A percentile compares a stretch with the other conserved stretches of the same genome.
Conservation (phyloP, 2,329 filamentous ascomycete species). For the Beauveria asiatica region DNA sequence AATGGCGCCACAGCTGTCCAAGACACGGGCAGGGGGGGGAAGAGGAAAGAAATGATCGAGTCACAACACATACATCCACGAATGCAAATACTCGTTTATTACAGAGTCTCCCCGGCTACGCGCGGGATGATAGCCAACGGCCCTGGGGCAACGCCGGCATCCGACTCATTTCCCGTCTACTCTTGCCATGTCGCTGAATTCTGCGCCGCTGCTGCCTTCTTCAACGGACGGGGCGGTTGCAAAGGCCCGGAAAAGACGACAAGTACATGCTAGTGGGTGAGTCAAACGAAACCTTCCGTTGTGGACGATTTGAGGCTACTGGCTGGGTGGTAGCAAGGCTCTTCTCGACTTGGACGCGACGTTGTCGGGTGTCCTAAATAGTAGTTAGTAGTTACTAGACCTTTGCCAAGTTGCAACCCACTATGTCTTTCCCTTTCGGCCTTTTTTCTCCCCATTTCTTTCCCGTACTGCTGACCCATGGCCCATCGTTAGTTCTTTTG, state of each 20-base stretch:
- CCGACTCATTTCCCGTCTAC: background rate
- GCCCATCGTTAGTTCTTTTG: background rate
- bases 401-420: background rate
- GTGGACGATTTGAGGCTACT: conserved; percentile 2
- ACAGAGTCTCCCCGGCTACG: background rate
- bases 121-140: background rate
- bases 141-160: background rate
- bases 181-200: background rate
- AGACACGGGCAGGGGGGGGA: background rate
- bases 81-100: background rate
- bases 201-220: background rate
- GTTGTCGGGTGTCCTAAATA: too few species aligned
- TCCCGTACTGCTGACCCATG: background rate
- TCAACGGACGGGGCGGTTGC: conserved; percentile 1
- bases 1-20: background rate
- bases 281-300: conserved; percentile 1
- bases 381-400: background rate
- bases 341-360: background rate
- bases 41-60: conserved; percentile 7
- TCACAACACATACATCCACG: conserved; percentile 1
- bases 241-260: background rate
- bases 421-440: background rate
- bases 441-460: background rate
- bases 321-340: background rate
- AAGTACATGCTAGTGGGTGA: background rate